Evolutionary conservation across 2,329 filamentous ascomycete genomes (phyloP).

Genomic region (Aureobasidium sp.): DNA sequence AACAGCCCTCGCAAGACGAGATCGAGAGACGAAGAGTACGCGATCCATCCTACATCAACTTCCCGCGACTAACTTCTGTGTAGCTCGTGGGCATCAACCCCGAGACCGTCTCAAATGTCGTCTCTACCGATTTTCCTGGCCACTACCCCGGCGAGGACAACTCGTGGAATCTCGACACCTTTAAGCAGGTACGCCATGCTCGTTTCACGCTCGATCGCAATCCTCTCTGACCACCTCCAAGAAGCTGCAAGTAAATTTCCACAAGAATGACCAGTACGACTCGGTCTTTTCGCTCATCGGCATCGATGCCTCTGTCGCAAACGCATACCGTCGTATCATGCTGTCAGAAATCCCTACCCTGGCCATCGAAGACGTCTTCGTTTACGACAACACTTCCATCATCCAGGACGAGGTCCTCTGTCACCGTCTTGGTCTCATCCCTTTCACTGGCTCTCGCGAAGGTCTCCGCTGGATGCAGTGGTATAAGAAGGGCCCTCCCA

Average conservation of each 20-base stretch:
- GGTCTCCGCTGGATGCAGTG: conserved; percentile 77
- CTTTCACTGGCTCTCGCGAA: conserved; percentile 69
- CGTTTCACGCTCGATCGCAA: background rate
- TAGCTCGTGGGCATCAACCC: conserved; percentile 74
- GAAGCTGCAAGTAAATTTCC: conserved; percentile 68
- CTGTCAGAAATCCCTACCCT: conserved; percentile 90
- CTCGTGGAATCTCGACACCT: conserved; percentile 66
- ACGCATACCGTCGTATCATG: conserved; percentile 93
- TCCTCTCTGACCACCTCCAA: conserved; percentile 24
- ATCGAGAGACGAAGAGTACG: conserved; percentile 45
- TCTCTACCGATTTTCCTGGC: conserved; percentile 84
- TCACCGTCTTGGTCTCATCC: conserved; percentile 81
- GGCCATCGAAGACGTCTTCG: conserved; percentile 87
- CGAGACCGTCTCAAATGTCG: conserved; percentile 84
- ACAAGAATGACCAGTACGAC: conserved; percentile 70
- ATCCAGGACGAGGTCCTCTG: conserved; percentile 97
- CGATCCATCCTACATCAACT: background rate
- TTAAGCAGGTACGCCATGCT: conserved; percentile 44
- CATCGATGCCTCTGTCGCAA: conserved; percentile 85
- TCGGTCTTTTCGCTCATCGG: conserved; percentile 86
- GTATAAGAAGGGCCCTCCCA: conserved; percentile 59
- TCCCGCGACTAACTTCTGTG: background rate
- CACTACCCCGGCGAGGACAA: conserved; percentile 86
- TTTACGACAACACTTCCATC: conserved; percentile 94
- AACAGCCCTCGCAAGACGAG: conserved; percentile 38